Base-by-base conservation (phyloP, 352 stramenopile species). In the Blastocystis sp. region DNA sequence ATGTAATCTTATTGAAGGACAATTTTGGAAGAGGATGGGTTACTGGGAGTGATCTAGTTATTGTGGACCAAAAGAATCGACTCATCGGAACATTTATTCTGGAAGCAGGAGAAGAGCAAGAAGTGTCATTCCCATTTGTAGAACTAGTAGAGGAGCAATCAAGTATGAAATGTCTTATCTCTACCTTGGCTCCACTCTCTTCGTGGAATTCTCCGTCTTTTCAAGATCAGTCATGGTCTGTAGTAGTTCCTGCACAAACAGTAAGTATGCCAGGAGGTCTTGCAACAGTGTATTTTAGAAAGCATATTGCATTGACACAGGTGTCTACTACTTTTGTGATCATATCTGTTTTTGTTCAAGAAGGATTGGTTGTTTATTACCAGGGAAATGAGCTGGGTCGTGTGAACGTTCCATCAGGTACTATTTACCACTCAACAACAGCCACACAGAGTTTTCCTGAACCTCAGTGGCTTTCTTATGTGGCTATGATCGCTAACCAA, bases 231-330 rank as follows among this genome's bases (percentile, higher is more conserved):
- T 29, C 20, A 15, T 80, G 70, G 70, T 3, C 20, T 8, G n/a
- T 80, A 34, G 18, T 23, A 8, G 3, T 41, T 9, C 7, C 37
- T 18, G 39, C 9, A 34, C 18, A 54, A 26, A 43, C 23, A 23
- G 45, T 41, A 3, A 64, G 5, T n/a, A 34, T 80, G 11, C 13
- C 70, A 41, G 34, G 37, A 9, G 70, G 70, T 64, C 26, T 80
- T 15, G 45, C 70, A 9, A 80, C 70, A 5, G 70, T 80, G 43
- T 80, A 80, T 20, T 80, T 80, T 53, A 45, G 70, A 34, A 23
- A 26, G 11, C n/a, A 63, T 18, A 15, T 80, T 4, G 23, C 20
- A 5, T 6, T 20, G 4, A 1, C 7, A 1, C 39, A 23, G 34
- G 45, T 4, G 3, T 47, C n/a, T n/a, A 4, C 39, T 13, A 41